A percentile compares a stretch with the other conserved stretches of the same genome.
Conservation (phyloP, 257 asterid genomes). For the Nicotiana benthamiana region DNA sequence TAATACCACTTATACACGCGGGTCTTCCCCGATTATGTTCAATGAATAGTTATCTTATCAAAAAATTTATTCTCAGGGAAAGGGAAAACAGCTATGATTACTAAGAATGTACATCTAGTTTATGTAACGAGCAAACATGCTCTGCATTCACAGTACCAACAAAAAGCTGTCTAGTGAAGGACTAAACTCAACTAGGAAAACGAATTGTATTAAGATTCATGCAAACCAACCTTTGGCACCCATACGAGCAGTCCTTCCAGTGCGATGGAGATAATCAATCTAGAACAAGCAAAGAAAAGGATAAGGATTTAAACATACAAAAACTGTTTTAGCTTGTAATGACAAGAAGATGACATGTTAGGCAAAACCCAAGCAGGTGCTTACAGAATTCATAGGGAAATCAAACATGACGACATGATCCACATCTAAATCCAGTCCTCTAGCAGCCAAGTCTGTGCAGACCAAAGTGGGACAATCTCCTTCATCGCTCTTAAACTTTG, state of each 20-base stretch:
- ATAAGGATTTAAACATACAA: background rate
- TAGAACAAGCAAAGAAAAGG: constrained; percentile 15
- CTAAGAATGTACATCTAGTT: background rate
- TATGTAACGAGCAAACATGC: background rate
- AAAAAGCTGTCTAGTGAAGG: background rate
- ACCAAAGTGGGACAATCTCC: constrained; percentile 98
- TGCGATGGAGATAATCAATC: constrained; percentile 98
- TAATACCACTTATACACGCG: background rate
- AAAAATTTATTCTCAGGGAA: background rate
- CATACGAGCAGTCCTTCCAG: constrained; percentile 99
- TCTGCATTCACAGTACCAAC: background rate
- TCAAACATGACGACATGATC: constrained; percentile 99
- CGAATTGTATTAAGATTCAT: background rate
- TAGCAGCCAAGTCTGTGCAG: constrained; percentile 96
- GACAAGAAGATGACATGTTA: background rate
- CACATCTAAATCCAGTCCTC: constrained; percentile 97
- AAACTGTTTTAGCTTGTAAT: background rate
- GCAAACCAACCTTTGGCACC: constrained; percentile 82
- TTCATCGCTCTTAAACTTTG: constrained; percentile 71
- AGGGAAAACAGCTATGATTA: background rate
- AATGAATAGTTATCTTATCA: background rate
- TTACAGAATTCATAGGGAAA: constrained; percentile 87
- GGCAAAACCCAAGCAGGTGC: constrained; percentile 13
- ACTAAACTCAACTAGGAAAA: background rate
- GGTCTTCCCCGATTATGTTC: background rate